Conservation (phyloP, 225 moss, liverwort and hornwort genomes). For the Anthoceros angustus region DNA sequence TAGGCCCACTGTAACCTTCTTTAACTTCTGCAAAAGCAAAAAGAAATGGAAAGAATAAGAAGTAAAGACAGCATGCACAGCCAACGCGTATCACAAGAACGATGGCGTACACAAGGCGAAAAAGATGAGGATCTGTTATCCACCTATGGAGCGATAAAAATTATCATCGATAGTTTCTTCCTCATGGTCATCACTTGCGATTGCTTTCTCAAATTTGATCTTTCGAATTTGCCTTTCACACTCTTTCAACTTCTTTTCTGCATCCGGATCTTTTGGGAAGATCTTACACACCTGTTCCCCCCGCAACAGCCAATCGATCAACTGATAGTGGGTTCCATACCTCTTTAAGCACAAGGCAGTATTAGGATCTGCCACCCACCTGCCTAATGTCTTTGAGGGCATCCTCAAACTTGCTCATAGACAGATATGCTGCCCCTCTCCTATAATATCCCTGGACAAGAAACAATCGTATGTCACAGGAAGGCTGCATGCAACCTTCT, state of each 20-base stretch:
- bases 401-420: constrained; percentile 86
- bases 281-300: constrained; percentile 58
- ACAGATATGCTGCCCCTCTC: constrained; percentile 84
- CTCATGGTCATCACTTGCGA: constrained; percentile 41
- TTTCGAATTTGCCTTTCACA: constrained; percentile 85
- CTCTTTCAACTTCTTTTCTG: constrained; percentile 70
- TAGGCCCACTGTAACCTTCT: constrained; percentile 69
- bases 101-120: background rate
- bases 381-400: constrained; percentile 90
- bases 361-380: constrained; percentile 21
- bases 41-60: constrained; percentile 3
- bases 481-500: background rate
- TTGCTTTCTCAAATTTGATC: constrained; percentile 84
- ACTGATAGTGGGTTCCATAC: background rate
- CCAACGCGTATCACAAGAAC: background rate
- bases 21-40: constrained; percentile 42
- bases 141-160: constrained; percentile 59
- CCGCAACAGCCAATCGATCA: background rate
- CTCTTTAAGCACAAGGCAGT: background rate
- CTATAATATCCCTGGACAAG: constrained; percentile 87
- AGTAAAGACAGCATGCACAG: background rate
- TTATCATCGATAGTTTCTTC: constrained; percentile 47
- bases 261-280: constrained; percentile 94
- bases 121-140: background rate
- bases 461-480: background rate